phyloP scores from a whole-genome alignment of 2,329 filamentous ascomycete species.

The Xylariaceae sp. region DNA sequence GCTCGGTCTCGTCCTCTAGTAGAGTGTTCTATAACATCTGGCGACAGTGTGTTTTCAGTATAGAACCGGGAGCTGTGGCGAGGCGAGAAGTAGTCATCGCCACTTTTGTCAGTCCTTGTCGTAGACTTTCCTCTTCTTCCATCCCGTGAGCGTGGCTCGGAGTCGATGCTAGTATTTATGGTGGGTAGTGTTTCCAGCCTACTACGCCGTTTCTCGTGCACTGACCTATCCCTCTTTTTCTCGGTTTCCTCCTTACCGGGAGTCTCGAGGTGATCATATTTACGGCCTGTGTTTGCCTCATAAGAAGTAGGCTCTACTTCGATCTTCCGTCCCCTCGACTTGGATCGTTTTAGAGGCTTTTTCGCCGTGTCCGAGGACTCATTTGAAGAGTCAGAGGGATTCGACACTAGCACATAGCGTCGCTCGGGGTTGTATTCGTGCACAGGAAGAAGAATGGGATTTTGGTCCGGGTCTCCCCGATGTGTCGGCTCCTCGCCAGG shows the following conservation, averaged over 20 bases:
- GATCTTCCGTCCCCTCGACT: constrained; percentile 20
- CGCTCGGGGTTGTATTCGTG: constrained; percentile 63
- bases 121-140: constrained; percentile 31
- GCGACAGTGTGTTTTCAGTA: constrained; percentile 49
- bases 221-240: constrained; percentile 26
- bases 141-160: constrained; percentile 23
- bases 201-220: constrained; percentile 31
- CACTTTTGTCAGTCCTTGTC: constrained; percentile 25
- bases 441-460: constrained; percentile 67
- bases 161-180: constrained; percentile 33
- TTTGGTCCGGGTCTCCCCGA: constrained; percentile 69
- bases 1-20: constrained; percentile 35
- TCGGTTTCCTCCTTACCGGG: constrained; percentile 32
- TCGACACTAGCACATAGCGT: constrained; percentile 63
- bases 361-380: constrained; percentile 26
- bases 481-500: constrained; percentile 59
- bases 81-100: constrained; percentile 42
- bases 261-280: constrained; percentile 39
- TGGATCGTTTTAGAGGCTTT: constrained; percentile 22
- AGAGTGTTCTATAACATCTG: constrained; percentile 45
- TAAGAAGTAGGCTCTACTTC: constrained; percentile 36
- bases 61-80: constrained; percentile 29
- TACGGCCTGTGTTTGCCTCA: constrained; percentile 48
- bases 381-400: constrained; percentile 36
- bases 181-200: constrained; percentile 35